These are phyloP conservation scores for Vitis cinerea DNA, from an alignment of 164 flowering plant genomes.

Conservation along the genomic window DNA sequence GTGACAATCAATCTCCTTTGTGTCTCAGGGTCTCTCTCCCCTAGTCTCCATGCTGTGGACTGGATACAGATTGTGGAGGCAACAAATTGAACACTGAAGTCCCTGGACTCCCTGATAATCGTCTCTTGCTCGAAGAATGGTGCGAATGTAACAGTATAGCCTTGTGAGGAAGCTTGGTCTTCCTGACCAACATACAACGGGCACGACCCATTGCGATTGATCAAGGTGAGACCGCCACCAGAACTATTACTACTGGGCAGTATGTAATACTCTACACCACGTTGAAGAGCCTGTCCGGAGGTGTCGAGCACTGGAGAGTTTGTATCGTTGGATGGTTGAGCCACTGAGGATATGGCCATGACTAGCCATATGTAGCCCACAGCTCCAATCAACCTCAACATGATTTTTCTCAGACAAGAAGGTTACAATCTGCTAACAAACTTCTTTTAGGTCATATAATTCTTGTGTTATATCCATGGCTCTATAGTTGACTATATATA, in stretches of 20 bases:
- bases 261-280: conserved; percentile 24
- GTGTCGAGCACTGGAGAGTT: conserved; percentile 22
- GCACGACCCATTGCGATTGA: conserved; percentile 19
- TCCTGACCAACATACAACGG: conserved; percentile 29
- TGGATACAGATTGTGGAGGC: conserved; percentile 14
- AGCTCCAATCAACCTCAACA: too few species aligned
- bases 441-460: too few species aligned
- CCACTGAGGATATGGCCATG: conserved; percentile 4
- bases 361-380: conserved; percentile 4
- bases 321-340: conserved; percentile 1
- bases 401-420: too few species aligned
- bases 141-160: conserved; percentile 21
- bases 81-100: conserved; percentile 13
- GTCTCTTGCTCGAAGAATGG: conserved; percentile 18
- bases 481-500: too few species aligned
- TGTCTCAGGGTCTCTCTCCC: background rate
- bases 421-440: too few species aligned
- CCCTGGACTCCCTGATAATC: conserved; percentile 13
- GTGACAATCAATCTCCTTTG: conserved; percentile 8
- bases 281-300: conserved; percentile 17
- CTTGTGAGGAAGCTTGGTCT: background rate
- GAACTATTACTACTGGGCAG: conserved; percentile 4
- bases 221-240: conserved; percentile 17
- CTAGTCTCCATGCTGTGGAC: conserved; percentile 21
- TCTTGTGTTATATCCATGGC: too few species aligned